Evolutionary conservation across 1,139 yeast species (phyloP).

Genomic region (Kurtzmaniella quercitrusa): DNA sequence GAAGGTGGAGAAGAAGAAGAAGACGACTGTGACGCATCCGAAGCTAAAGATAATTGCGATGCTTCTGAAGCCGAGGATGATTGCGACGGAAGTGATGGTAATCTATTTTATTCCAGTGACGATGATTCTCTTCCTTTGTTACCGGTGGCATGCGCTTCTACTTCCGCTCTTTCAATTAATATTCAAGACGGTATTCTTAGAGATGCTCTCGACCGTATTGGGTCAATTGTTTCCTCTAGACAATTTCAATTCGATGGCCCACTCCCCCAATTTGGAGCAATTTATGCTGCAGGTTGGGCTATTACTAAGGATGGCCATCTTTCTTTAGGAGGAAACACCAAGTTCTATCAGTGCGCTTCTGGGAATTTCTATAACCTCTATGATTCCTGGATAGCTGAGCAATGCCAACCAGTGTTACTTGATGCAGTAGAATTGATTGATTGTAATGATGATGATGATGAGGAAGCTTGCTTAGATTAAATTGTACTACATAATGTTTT

Average conservation of each 20-base stretch:
- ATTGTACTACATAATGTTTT: background rate
- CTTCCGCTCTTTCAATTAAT: constrained; percentile 28
- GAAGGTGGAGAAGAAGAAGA: constrained; percentile 4
- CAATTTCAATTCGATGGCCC: constrained; percentile 48
- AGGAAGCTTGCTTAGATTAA: background rate
- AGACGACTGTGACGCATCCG: constrained; percentile 7
- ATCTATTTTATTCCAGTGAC: constrained; percentile 6
- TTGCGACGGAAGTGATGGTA: constrained; percentile 2
- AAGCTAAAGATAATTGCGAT: constrained; percentile 2
- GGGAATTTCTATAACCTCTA: constrained; percentile 42
- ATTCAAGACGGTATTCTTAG: constrained; percentile 30
- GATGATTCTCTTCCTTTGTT: constrained; percentile 20
- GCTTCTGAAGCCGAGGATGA: constrained; percentile 5
- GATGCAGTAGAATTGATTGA: constrained; percentile 34
- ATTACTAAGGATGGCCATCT: constrained; percentile 33
- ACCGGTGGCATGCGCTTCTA: constrained; percentile 31
- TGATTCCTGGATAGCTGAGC: constrained; percentile 25
- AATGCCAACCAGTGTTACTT: constrained; percentile 34
- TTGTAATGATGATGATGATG: constrained; percentile 13
- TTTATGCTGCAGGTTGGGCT: constrained; percentile 43
- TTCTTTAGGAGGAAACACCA: constrained; percentile 30
- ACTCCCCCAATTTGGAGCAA: constrained; percentile 38
- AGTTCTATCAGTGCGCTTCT: constrained; percentile 41
- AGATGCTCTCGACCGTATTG: constrained; percentile 34
- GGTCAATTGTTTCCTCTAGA: constrained; percentile 38